Conservation (phyloP, 2,329 filamentous ascomycete species). For the Massarina eburnea region DNA sequence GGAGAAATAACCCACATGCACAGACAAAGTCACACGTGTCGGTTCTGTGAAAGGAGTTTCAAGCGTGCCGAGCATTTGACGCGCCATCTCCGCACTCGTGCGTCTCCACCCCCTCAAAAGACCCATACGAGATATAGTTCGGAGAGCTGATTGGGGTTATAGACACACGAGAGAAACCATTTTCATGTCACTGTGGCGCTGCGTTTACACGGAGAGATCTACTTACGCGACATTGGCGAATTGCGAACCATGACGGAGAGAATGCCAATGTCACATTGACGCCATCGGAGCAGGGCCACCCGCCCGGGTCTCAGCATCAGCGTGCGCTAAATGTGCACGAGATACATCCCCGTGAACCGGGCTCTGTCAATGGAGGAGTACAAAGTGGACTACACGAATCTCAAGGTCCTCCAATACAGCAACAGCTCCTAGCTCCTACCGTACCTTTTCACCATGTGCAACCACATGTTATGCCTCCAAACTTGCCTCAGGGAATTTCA, state of each 20-base stretch:
- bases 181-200: conserved; percentile 28
- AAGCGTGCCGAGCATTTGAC: conserved; percentile 35
- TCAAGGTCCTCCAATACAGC: conserved; percentile 9
- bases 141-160: conserved; percentile 13
- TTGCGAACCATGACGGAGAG: conserved; percentile 23
- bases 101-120: conserved; percentile 13
- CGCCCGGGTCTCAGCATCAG: not conserved
- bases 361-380: conserved; percentile 3
- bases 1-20: conserved; percentile 19
- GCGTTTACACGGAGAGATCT: conserved; percentile 32
- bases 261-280: conserved; percentile 7
- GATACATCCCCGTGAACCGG: not conserved
- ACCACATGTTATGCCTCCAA: conserved; percentile 14
- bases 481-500: conserved; percentile 12
- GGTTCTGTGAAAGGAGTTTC: conserved; percentile 29
- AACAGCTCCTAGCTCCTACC: conserved; percentile 14
- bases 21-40: conserved; percentile 27
- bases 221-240: conserved; percentile 34
- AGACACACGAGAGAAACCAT: conserved; percentile 37
- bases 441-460: conserved; percentile 14
- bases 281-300: conserved; percentile 7
- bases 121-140: no score
- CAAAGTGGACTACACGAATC: conserved; percentile 6
- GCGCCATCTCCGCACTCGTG: conserved; percentile 35
- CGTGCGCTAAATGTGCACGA: not conserved